Conservation (phyloP, 257 asterid species). For the Lithospermum erythrorhizon region DNA sequence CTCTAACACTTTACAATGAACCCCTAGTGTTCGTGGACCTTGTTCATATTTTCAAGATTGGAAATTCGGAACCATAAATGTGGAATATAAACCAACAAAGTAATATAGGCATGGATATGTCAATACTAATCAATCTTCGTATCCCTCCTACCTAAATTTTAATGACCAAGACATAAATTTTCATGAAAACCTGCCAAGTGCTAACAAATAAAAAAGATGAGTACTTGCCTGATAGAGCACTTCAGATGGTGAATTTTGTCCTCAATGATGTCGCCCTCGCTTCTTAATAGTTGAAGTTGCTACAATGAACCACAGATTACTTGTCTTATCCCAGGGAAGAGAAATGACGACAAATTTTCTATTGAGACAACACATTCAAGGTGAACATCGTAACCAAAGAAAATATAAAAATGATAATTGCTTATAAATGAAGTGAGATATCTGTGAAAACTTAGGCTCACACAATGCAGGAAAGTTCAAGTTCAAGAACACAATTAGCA, state of each 20-base stretch:
- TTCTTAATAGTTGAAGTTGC: slow-evolving; percentile 75
- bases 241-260: slow-evolving; percentile 66
- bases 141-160: no score
- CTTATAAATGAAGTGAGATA: not conserved
- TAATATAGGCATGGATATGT: not conserved
- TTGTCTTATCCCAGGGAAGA: not conserved
- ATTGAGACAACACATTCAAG: not conserved
- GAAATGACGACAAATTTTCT: not conserved
- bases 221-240: slow-evolving; percentile 71
- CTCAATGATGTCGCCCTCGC: slow-evolving; percentile 75
- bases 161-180: no score
- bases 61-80: not conserved
- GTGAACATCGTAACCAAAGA: not conserved
- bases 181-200: not conserved
- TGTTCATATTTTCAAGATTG: not conserved
- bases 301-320: slow-evolving; percentile 20
- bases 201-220: slow-evolving; percentile 2
- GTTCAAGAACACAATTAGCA: no score
- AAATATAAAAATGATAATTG: no score
- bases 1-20: not conserved
- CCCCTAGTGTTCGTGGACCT: not conserved
- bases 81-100: not conserved
- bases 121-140: no score
- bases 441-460: no score
- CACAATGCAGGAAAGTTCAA: no score